Evolutionary conservation across 805 yeast species (phyloP).

Genomic region (Ogataea methanolica): DNA sequence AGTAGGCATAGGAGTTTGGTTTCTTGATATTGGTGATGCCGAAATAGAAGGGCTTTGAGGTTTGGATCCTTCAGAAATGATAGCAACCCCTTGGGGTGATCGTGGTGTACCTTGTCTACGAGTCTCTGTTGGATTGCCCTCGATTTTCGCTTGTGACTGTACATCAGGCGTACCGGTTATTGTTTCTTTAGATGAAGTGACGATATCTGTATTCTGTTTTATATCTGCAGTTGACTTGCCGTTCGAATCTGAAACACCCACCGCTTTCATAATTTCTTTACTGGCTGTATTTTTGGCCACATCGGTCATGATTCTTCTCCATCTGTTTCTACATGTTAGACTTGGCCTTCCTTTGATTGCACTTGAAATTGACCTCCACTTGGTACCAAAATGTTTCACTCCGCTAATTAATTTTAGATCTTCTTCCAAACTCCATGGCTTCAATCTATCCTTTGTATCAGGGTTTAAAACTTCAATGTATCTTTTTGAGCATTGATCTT

Average conservation of each 20-base stretch:
- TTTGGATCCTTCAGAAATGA: no score
- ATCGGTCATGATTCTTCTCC: constrained; percentile 81
- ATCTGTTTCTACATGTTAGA: constrained; percentile 84
- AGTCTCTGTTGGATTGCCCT: background rate
- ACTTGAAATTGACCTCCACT: constrained; percentile 78
- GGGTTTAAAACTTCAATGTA: constrained; percentile 88
- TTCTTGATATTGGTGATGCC: background rate
- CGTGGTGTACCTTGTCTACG: background rate
- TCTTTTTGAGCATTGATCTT: constrained; percentile 92
- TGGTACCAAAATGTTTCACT: constrained; percentile 73
- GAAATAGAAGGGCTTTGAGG: background rate
- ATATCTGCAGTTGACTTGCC: background rate
- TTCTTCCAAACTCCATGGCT: constrained; percentile 77
- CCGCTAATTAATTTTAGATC: constrained; percentile 64
- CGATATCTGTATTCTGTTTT: background rate
- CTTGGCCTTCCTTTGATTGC: constrained; percentile 79
- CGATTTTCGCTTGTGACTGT: background rate
- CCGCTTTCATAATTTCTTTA: constrained; percentile 51
- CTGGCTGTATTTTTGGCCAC: constrained; percentile 65
- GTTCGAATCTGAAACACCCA: constrained; percentile 34
- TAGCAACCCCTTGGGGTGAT: no score
- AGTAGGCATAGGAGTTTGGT: background rate
- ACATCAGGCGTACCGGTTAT: no score
- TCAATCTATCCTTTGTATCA: constrained; percentile 63
- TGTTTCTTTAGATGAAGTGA: no score